phyloP scores from a whole-genome alignment of 2,329 filamentous ascomycete genomes.

The Cladophialophora immunda region DNA sequence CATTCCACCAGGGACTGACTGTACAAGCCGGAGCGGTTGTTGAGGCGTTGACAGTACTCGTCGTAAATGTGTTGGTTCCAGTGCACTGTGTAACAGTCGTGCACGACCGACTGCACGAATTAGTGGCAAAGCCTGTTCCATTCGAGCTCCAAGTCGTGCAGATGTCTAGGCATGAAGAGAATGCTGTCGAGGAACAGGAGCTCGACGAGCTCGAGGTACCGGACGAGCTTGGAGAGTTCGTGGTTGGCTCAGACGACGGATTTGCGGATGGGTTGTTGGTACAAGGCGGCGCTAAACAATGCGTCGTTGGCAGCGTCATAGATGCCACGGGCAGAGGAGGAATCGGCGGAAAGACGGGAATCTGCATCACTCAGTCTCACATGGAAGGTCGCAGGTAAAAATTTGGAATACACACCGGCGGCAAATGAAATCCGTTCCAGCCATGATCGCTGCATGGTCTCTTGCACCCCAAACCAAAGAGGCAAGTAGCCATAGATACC shows the following conservation, averaged over 20 bases:
- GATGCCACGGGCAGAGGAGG: constrained; percentile 7
- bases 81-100: constrained; percentile 16
- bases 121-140: not conserved
- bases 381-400: not conserved
- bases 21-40: constrained; percentile 18
- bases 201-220: constrained; percentile 8
- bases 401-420: constrained; percentile 10
- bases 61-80: constrained; percentile 5
- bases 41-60: not conserved
- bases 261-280: not conserved
- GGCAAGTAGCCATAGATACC: constrained; percentile 2
- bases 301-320: constrained; percentile 2
- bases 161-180: constrained; percentile 1
- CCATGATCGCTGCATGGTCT: constrained; percentile 3
- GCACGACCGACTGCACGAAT: constrained; percentile 11
- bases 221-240: not conserved
- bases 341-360: constrained; percentile 7
- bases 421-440: constrained; percentile 12
- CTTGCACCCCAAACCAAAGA: constrained; percentile 13
- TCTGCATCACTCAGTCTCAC: constrained; percentile 7
- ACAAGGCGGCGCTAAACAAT: constrained; percentile 13
- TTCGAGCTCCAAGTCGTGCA: constrained; percentile 1
- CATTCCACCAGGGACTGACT: constrained; percentile 18
- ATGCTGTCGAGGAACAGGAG: constrained; percentile 7
- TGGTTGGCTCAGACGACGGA: not conserved